A percentile compares a stretch with the other conserved stretches of the same genome.
These are phyloP conservation scores for Musa beccarii DNA, from an alignment of 176 grass and related monocot species.

Conservation along the genomic window DNA sequence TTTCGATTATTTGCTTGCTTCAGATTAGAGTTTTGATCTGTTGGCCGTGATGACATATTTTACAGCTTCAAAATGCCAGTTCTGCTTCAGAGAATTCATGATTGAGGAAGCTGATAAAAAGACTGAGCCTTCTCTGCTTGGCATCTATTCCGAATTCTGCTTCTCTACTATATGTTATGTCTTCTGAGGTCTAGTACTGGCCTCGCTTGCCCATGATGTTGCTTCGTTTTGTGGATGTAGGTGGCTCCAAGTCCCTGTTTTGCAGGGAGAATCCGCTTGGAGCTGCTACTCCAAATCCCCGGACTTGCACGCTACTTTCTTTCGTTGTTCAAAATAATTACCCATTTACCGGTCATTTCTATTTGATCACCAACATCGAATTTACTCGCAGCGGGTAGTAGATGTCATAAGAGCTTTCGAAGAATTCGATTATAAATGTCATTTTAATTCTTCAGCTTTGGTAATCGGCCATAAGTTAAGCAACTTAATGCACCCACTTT, in stretches of 20 bases:
- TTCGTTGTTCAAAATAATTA: too few species aligned
- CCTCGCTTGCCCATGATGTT: background rate
- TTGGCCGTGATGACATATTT: slow-evolving; percentile 34
- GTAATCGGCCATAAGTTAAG: too few species aligned
- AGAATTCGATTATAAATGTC: too few species aligned
- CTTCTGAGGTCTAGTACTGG: too few species aligned
- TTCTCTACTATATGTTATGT: background rate
- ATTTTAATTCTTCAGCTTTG: too few species aligned
- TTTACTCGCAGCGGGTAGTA: too few species aligned
- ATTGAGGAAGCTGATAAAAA: slow-evolving; percentile 38
- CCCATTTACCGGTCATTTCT: too few species aligned
- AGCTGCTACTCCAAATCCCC: slow-evolving; percentile 12
- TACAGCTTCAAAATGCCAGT: slow-evolving; percentile 51
- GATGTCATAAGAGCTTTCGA: too few species aligned
- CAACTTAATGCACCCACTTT: too few species aligned
- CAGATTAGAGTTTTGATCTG: too few species aligned
- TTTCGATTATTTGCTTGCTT: background rate
- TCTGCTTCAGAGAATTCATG: slow-evolving; percentile 80
- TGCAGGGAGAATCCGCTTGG: slow-evolving; percentile 43
- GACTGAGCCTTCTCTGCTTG: slow-evolving; percentile 24
- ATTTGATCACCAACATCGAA: too few species aligned
- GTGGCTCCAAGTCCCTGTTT: slow-evolving; percentile 23
- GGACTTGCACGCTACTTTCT: too few species aligned
- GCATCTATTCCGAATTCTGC: background rate
- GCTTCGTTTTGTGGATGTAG: slow-evolving; percentile 14